Base-by-base conservation (phyloP, 75 land plant genomes). In the Pinus tabuliformis region DNA sequence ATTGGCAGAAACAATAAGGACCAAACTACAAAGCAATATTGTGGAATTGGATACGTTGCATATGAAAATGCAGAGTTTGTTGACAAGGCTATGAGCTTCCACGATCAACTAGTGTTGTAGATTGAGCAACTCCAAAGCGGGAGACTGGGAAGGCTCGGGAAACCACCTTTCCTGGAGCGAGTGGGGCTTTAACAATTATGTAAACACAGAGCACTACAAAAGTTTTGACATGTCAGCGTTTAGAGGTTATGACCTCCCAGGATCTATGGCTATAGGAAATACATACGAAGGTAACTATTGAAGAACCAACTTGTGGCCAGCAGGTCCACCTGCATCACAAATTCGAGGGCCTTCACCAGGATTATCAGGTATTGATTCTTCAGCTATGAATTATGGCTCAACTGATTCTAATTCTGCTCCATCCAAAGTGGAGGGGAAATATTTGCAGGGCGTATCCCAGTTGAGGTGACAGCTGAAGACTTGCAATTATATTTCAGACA, bases 401-500 rank as follows among this genome's bases (percentile, higher is more conserved):
- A n/a, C 62, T 21, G 21, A 18, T 60, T 7, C 62, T 22, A 20
- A n/a, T 60, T n/a, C 37, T n/a, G 72, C 72, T 17, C 37, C 61
- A 2, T 63, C 77, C 21, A 58, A 66, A 49, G 12, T 74, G 13
- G 81, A 45, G 7, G 36, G 11, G 74, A 79, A 49, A 36, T 79
- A 37, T 79, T 79, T 72, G 81, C 74, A 58, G 81, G 81, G 14
- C 52, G 77, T 77, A 49, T 79, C 37, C 81, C 81, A 59, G 79
- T 45, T 73, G 81, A 79, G 21, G 56, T 68, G 17, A 79, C 81
- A 17, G 58, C 78, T 60, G 81, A 79, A 45, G 78, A 79, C 58
- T 61, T 79, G 28, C 78, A 65, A 6, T 12, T 17, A 6, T 74
- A 79, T 72, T 79, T 79, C 64, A 60, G 77, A 12, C 24, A 59